phyloP scores from a whole-genome alignment of 192 early-diverging fungal species.

The Tieghemiomyces parasiticus region DNA sequence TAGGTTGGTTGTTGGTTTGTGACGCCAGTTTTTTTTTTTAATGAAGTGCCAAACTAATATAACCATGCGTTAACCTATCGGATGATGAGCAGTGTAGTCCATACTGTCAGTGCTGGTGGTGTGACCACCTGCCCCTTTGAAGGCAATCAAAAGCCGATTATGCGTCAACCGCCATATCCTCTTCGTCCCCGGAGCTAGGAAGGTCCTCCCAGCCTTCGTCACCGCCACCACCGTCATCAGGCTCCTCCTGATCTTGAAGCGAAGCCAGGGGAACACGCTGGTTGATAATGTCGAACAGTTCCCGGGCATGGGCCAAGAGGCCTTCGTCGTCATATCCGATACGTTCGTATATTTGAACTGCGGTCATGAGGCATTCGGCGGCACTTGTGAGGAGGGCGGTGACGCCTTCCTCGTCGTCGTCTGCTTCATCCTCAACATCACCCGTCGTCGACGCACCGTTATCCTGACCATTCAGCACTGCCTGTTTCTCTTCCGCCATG shows the following conservation, averaged over 20 bases:
- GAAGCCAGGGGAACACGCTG: constrained; percentile 23
- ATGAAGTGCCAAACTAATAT: no score
- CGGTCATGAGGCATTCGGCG: constrained; percentile 24
- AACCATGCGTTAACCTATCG: no score
- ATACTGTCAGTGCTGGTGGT: no score
- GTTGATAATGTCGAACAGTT: constrained; percentile 47
- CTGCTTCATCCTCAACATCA: constrained; percentile 12
- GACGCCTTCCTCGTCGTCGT: constrained; percentile 1
- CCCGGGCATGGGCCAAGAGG: constrained; percentile 48
- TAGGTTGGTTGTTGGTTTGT: no score
- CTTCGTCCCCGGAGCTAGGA: constrained; percentile 28
- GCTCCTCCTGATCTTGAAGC: constrained; percentile 24
- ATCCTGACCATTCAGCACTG: no score
- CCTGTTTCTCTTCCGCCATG: constrained; percentile 56
- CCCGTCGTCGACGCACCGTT: constrained; percentile 14
- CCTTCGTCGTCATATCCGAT: constrained; percentile 50
- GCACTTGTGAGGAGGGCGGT: constrained; percentile 11
- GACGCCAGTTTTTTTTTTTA: no score
- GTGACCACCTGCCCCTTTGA: no score
- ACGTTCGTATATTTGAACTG: constrained; percentile 37
- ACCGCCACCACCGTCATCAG: constrained; percentile 22
- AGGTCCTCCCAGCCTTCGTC: constrained; percentile 41
- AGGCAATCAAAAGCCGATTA: no score
- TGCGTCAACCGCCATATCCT: constrained; percentile 11
- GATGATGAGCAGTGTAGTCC: no score